Evolutionary conservation across 768 basidiomycete genomes (phyloP).

Genomic region (Boletus tomentosulus): DNA sequence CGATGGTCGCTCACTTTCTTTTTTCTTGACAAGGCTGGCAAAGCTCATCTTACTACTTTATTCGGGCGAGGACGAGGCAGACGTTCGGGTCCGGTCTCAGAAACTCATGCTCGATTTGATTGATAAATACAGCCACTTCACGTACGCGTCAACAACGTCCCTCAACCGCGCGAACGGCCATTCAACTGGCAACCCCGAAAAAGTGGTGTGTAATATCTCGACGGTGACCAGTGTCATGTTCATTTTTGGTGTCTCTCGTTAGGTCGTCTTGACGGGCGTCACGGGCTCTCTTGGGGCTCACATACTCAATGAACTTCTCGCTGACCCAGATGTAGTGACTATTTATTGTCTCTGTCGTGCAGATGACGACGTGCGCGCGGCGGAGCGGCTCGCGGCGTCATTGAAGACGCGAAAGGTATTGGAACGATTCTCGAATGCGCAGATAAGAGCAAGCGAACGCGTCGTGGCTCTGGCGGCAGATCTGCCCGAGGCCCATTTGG

Average conservation of each 20-base stretch:
- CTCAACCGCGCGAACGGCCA: constrained; percentile 12
- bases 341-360: constrained; percentile 53
- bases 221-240: background rate
- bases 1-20: background rate
- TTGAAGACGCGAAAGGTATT: constrained; percentile 35
- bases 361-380: constrained; percentile 40
- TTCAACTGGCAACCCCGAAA: constrained; percentile 1
- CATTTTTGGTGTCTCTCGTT: background rate
- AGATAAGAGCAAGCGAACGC: constrained; percentile 14
- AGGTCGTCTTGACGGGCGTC: constrained; percentile 45
- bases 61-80: constrained; percentile 25
- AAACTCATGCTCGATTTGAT: constrained; percentile 44
- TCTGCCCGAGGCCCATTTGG: constrained; percentile 37
- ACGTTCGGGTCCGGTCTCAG: constrained; percentile 25
- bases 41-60: constrained; percentile 36
- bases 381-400: constrained; percentile 38
- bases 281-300: constrained; percentile 55
- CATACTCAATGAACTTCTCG: constrained; percentile 43
- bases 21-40: constrained; percentile 31
- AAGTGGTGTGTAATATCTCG: constrained; percentile 10
- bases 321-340: constrained; percentile 33
- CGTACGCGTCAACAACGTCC: background rate
- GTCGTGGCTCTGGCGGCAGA: constrained; percentile 43
- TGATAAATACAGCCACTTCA: constrained; percentile 35
- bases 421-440: constrained; percentile 2